A percentile compares a stretch with the other conserved stretches of the same genome.
These are phyloP conservation scores for Penicillium sp. DNA, from an alignment of 2,329 filamentous ascomycete genomes.

Conservation along the genomic window DNA sequence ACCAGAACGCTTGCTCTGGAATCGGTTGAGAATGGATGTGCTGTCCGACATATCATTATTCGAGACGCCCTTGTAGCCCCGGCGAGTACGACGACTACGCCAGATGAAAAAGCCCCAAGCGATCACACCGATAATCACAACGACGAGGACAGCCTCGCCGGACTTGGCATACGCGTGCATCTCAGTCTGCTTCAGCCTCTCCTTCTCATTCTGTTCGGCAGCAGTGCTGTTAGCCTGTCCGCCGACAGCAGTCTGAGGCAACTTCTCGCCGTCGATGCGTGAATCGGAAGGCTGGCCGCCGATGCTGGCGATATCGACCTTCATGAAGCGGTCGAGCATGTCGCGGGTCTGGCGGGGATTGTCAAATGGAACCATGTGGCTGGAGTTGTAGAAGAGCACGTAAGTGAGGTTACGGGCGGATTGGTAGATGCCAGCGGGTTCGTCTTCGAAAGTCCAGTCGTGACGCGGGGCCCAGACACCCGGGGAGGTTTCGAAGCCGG, in stretches of 20 bases:
- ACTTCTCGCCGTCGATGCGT: constrained; percentile 80
- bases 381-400: constrained; percentile 90
- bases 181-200: constrained; percentile 77
- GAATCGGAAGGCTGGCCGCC: constrained; percentile 77
- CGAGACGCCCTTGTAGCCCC: constrained; percentile 43
- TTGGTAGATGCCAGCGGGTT: constrained; percentile 88
- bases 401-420: constrained; percentile 94
- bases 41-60: constrained; percentile 38
- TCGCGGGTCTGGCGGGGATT: constrained; percentile 81
- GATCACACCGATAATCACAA: constrained; percentile 71
- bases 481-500: constrained; percentile 82
- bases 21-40: constrained; percentile 48
- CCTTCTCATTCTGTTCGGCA: constrained; percentile 64
- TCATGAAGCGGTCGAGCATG: constrained; percentile 97
- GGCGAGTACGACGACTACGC: constrained; percentile 53
- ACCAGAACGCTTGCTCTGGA: constrained; percentile 43
- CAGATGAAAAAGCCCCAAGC: constrained; percentile 72
- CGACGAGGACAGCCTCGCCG: constrained; percentile 77
- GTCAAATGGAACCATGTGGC: constrained; percentile 98
- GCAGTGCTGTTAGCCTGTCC: constrained; percentile 67
- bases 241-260: constrained; percentile 73
- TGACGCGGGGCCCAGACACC: constrained; percentile 89
- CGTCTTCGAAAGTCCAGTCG: constrained; percentile 90
- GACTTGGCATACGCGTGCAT: constrained; percentile 88
- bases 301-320: constrained; percentile 84